Evolutionary conservation across 495 filamentous ascomycete species (phyloP).

Genomic region (Acidiella bohemica): DNA sequence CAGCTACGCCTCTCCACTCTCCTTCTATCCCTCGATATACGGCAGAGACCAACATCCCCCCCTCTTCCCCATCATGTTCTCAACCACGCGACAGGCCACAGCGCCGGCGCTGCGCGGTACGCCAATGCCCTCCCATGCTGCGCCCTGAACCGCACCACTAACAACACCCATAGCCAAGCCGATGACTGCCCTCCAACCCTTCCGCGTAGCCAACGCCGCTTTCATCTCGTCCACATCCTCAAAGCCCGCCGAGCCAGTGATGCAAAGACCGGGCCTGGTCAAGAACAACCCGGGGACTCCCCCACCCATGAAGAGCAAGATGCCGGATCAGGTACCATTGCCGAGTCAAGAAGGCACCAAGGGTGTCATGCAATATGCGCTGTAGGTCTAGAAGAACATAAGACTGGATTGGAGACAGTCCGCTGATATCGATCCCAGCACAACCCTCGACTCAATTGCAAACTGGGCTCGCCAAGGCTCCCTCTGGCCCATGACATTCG

Average conservation of each 20-base stretch:
- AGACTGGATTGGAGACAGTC: no score
- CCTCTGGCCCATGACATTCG: slow-evolving; percentile 96
- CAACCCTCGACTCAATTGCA: slow-evolving; percentile 77
- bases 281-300: slow-evolving; percentile 23
- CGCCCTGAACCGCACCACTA: slow-evolving; percentile 23
- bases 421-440: no score
- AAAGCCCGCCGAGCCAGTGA: slow-evolving; percentile 38
- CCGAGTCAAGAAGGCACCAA: slow-evolving; percentile 87
- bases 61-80: slow-evolving; percentile 46
- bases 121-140: slow-evolving; percentile 12
- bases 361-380: slow-evolving; percentile 89
- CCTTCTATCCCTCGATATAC: no score
- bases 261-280: slow-evolving; percentile 26
- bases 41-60: no score
- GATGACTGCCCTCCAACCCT: slow-evolving; percentile 42
- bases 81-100: slow-evolving; percentile 49
- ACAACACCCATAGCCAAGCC: slow-evolving; percentile 43
- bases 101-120: slow-evolving; percentile 59
- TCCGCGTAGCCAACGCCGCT: slow-evolving; percentile 38
- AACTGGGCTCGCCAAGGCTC: slow-evolving; percentile 94
- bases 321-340: slow-evolving; percentile 64
- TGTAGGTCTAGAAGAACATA: slow-evolving; percentile 46
- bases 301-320: slow-evolving; percentile 39
- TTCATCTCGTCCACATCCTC: slow-evolving; percentile 48
- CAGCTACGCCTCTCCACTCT: slow-evolving; percentile 19